Evolutionary conservation across 768 basidiomycete genomes (phyloP), one percentile per base, ranked within the genome.

Genomic region (Xerocomellus dryophilus): DNA sequence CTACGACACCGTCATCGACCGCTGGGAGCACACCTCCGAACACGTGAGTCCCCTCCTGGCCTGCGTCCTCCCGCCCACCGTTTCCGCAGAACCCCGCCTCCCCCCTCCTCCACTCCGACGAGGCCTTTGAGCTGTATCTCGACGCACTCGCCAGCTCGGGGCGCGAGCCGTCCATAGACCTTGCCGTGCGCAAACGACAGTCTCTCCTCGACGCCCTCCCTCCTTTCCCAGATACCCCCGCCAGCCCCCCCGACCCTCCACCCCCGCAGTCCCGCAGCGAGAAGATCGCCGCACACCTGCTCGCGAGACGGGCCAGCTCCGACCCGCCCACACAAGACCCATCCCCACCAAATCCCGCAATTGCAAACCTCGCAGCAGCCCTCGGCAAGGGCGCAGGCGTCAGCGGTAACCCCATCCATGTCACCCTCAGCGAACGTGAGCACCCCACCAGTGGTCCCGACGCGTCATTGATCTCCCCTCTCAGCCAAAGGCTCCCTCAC

Each of bases 11-110:
- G 73, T 92, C 51, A 82, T 90, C 52, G 83, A 75, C 63, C 81
- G 90, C 51, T 93, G 91, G 90, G 90, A 93, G 66, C 78, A 84
- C 60, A 83, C 86, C 79, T 81, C 81, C 62, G 87, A 92, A 79
- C 90, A 86, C 65, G 91, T 92, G 73, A 61, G 88, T 82, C 29
- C 14, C 9, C 35, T 47, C 38, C 36, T 35, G 11, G 14, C 11
- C 43, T 9, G 39, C 32, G 17, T 12, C 21, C 5, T 15, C 35
- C 53, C 46, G 47, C 44, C 45, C 67, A 47, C 40, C 47, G 4
- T 41, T 3, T 25, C 27, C 54, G 1, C 61, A 93, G 90, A 82
- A 87, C 61, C 78, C 84, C 12, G 51, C 76, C 11, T 89, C 86
- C 2, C 87, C 89, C 3, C 73, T 93, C 23, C 70, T 93, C 23